Base-by-base conservation (phyloP, 2,329 filamentous ascomycete genomes). In the Penicillium sp. region DNA sequence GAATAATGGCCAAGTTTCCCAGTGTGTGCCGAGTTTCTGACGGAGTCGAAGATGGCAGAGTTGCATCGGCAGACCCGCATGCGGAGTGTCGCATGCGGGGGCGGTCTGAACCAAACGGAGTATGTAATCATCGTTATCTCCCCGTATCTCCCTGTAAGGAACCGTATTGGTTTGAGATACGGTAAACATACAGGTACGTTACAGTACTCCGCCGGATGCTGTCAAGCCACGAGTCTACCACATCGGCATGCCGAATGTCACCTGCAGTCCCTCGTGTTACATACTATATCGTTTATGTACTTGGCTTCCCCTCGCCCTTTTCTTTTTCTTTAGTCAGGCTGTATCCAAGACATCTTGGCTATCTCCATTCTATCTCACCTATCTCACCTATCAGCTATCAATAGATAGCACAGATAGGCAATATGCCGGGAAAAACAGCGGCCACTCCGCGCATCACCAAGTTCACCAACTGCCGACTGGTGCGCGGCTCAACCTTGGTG, bases 381-480 rank as follows among this genome's bases (percentile, higher is more conserved):
- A 47, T 61, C 65, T 32, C 58, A 27, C 18, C 18, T 18, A 18
- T 18, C 18, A 27, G 24, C 24, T 27, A 27, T 27, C 24, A 8
- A 8, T 8, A 27, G 24, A 27, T 27, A 27, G 24, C 24, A 27
- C 34, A n/a, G 11, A 14, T 36, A n/a, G 34, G 13, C 11, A n/a
- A 36, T 36, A 74, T 74, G 71, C 68, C 74, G 61, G 64, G 73
- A 62, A 67, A 75, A 66, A 60, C 70, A 52, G 48, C 62, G 10
- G 34, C 11, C 34, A 50, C 57, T 13, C 69, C 73, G 45, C 79
- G 79, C 48, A 87, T 96, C 69, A 92, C 89, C 69, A 94, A 93
- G 71, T 89, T 96, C 72, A 94, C 90, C 67, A 96, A 96, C 77
- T 96, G 92, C 71, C 86, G 88, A 47, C 78, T 96, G 24, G 80